Evolutionary conservation across 768 basidiomycete species (phyloP), one percentile per base, ranked within the genome.

Genomic region (Epithele typhae): DNA sequence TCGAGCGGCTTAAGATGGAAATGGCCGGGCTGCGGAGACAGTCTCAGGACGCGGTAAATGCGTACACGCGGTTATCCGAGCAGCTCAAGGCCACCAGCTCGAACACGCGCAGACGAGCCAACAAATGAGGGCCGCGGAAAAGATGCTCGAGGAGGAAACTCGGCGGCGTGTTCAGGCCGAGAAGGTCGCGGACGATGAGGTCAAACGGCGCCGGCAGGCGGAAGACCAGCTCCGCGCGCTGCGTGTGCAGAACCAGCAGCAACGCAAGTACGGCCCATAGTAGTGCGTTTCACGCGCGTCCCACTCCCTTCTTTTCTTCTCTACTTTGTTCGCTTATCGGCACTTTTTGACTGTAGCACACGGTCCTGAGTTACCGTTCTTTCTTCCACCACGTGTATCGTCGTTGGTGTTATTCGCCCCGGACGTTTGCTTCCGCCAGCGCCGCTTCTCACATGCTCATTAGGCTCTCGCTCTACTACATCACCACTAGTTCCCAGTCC

Each of bases 1-100:
- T 87, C 44, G 82, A 86, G 45, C 77, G 75, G 36, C 72, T 87
- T 67, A 76, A 80, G 57, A 73, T 75, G 56, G 85, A 90, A 64
- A 74, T 87, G 59, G 74, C 72, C 8, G 73, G 63, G 32, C 68
- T 89, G 45, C 77, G 82, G 38, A 74, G 78, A 45, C 82, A 86
- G 59, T 77, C 84, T 15, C 74, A 82, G 18, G 82, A 87, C 51
- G 82, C 84, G 5, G 74, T 82, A 46, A 78, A 78, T 5, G 72
- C 79, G 23, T 83, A 83, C 2, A 64, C 81, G 43, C 72, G 78
- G 47, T 71, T 90, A 51, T 76, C 84, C 15, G 84, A 85, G 58
- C 81, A 87, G 57, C 71, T 90, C n/a, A 76, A 8, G 76, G 80
- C 49, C 79, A 77, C 8, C 78, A 85, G 51, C 68, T 77, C 30